Conservation (phyloP, 805 yeast species). For the Kregervanrija fluxuum region DNA sequence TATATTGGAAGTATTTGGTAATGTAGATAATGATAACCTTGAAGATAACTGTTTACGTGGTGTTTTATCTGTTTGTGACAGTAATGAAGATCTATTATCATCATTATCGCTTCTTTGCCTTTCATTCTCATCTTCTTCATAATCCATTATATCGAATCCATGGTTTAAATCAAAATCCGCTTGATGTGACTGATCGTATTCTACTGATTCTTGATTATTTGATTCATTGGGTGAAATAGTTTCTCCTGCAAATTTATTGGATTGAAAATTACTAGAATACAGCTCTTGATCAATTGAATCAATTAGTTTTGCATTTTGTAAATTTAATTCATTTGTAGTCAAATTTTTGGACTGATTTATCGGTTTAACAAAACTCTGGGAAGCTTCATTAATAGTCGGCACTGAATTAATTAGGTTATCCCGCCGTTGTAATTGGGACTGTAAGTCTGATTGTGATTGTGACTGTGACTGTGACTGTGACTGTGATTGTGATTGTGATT, state of each 20-base stretch:
- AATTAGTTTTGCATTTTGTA: background rate
- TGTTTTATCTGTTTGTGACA: too few relatives aligned
- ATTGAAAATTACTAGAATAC: background rate
- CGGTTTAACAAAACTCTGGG: background rate
- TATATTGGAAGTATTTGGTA: slow-evolving; percentile 23
- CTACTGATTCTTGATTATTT: slow-evolving; percentile 8
- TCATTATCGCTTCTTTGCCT: too few relatives aligned
- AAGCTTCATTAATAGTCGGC: background rate
- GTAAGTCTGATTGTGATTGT: slow-evolving; percentile 8
- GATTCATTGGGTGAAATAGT: slow-evolving; percentile 10
- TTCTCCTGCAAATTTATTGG: background rate
- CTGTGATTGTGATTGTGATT: slow-evolving; percentile 5
- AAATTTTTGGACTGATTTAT: background rate
- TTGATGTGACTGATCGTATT: slow-evolving; percentile 4
- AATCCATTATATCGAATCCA: too few relatives aligned
- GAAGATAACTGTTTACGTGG: too few relatives aligned
- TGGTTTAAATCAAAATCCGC: background rate
- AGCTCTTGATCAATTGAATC: background rate
- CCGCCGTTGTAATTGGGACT: slow-evolving; percentile 2
- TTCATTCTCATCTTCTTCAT: too few relatives aligned
- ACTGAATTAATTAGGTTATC: slow-evolving; percentile 1
- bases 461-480: too few relatives aligned
- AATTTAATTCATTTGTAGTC: slow-evolving; percentile 1
- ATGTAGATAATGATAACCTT: slow-evolving; percentile 20
- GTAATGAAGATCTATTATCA: too few relatives aligned